Conservation (phyloP, 2,329 filamentous ascomycete species). For the Aspergillus sp. region DNA sequence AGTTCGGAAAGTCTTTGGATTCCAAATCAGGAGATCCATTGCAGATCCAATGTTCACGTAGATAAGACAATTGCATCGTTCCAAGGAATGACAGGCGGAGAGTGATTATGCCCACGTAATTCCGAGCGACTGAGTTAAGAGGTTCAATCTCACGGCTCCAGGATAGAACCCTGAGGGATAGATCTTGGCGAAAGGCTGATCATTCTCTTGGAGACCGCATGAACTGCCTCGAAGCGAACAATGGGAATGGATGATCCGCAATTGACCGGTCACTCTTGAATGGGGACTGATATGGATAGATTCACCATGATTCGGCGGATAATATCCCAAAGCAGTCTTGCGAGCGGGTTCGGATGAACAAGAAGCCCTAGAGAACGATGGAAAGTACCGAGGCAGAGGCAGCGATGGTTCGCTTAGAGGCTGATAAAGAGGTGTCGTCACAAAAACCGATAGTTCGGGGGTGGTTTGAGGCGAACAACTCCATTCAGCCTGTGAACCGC, state of each 20-base stretch:
- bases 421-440: background rate
- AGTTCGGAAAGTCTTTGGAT: background rate
- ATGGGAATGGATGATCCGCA: background rate
- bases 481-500: slow-evolving; percentile 6
- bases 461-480: slow-evolving; percentile 2
- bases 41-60: background rate
- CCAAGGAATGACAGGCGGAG: background rate
- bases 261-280: background rate
- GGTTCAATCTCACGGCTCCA: background rate
- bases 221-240: slow-evolving; percentile 3
- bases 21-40: background rate
- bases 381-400: background rate
- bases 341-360: background rate
- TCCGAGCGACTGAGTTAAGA: background rate
- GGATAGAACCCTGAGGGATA: background rate
- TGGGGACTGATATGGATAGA: background rate
- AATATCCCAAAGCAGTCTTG: background rate
- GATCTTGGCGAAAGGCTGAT: slow-evolving; percentile 9
- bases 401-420: background rate
- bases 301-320: background rate
- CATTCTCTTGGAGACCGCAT: slow-evolving; percentile 7
- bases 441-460: slow-evolving; percentile 8
- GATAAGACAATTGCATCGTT: background rate
- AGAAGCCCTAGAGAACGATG: background rate
- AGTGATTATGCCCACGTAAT: background rate